Base-by-base conservation (phyloP, 2,329 filamentous ascomycete genomes). In the Neonectria magnoliae region DNA sequence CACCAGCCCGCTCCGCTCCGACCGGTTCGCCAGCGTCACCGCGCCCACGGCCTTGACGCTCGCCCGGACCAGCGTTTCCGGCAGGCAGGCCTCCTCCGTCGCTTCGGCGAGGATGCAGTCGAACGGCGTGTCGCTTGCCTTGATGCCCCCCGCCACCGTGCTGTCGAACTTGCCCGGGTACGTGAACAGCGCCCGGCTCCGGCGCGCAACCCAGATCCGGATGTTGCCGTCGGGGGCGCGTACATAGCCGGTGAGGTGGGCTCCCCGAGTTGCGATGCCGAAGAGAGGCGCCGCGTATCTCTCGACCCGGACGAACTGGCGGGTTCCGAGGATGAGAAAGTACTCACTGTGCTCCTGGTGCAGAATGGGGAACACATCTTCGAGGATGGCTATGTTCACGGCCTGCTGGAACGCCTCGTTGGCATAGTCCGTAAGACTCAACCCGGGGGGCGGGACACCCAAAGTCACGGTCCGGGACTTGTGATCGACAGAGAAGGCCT, bases 141-240 rank as follows among this genome's bases (percentile, higher is more conserved):
- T 87, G 71, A 94, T 88, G 0, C 93, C 93, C 3, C 93, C 93
- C 0, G 92, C 93, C 14, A 94, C 93, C 7, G 91, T 91, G 73
- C 93, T 95, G 75, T 96, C 93, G 60, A 94, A 82, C 84, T 92
- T 89, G 4, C 88, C 87, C 0, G 89, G 89, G 71, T 92, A 94
- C 0, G 91, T 94, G 76, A 90, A 87, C 73, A 94, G 91, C 10
- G 83, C 85, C 53, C 78, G 81, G 51, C 90, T 87, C 16, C 93
- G 83, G 25, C 89, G 82, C 1, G 93, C 90, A 1, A 93, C 85
- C 93, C 93, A 96, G 31, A 95, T 84, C 70, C 84, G 87, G 58
- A 92, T 51, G 6, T 82, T 80, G 6, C 83, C 82, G 9, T 80
- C 73, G 0, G 50, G 31, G 6, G 64, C 57, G 10, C 64, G 71